A percentile compares a stretch with the other conserved stretches of the same genome.
Evolutionary conservation across 2,329 filamentous ascomycete genomes (phyloP).

Genomic region (Penicillium sp.): DNA sequence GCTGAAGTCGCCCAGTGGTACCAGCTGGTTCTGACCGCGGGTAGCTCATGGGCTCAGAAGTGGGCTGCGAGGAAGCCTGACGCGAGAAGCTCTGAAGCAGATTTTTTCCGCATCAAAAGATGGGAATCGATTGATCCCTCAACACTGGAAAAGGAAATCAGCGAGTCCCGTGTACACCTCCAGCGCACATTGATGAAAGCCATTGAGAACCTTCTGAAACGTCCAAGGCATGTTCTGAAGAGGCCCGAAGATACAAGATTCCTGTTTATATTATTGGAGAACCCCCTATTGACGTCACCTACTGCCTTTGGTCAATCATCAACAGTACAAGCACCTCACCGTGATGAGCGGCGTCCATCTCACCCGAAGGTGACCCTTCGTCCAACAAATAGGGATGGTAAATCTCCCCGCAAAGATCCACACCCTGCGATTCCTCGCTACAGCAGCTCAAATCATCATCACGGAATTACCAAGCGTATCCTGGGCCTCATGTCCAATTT

Average conservation of each 20-base stretch:
- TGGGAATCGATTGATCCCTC: constrained; percentile 46
- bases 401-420: constrained; percentile 17
- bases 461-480: constrained; percentile 80
- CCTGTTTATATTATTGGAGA: constrained; percentile 72
- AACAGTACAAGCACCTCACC: constrained; percentile 16
- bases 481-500: constrained; percentile 76
- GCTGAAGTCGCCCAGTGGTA: constrained; percentile 71
- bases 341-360: constrained; percentile 30
- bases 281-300: constrained; percentile 67
- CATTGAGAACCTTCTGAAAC: constrained; percentile 74
- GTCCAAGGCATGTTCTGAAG: constrained; percentile 68
- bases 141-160: constrained; percentile 52
- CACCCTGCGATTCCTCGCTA: constrained; percentile 26
- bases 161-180: constrained; percentile 65
- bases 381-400: constrained; percentile 16
- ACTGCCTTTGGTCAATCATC: constrained; percentile 16
- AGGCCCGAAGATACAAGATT: constrained; percentile 72
- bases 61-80: constrained; percentile 54
- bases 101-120: constrained; percentile 20
- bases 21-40: constrained; percentile 64
- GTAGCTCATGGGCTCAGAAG: constrained; percentile 61
- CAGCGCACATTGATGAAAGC: constrained; percentile 72
- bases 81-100: constrained; percentile 26
- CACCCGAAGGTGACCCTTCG: constrained; percentile 23
- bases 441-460: constrained; percentile 64